Evolutionary conservation across 495 filamentous ascomycete species (phyloP).

Genomic region (Podospora pseudoanserina): DNA sequence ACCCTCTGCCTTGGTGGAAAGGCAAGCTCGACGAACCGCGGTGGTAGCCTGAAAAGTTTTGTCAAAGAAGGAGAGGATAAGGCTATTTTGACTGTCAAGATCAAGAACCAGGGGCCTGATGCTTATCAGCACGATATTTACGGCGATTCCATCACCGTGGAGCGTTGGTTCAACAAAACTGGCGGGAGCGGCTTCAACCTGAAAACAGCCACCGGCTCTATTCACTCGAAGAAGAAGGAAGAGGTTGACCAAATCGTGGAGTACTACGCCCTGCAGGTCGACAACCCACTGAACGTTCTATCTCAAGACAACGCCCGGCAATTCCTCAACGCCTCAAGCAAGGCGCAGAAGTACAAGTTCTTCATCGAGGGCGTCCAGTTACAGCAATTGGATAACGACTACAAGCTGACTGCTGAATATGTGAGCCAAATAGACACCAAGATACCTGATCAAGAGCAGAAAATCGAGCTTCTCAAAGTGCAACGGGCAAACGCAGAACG

Average conservation of each 20-base stretch:
- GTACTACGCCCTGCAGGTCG: slow-evolving; percentile 87
- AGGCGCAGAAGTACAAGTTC: slow-evolving; percentile 88
- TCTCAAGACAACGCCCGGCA: slow-evolving; percentile 94
- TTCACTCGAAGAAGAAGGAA: slow-evolving; percentile 75
- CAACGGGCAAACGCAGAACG: slow-evolving; percentile 41
- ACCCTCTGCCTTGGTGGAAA: slow-evolving; percentile 93
- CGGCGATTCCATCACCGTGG: slow-evolving; percentile 82
- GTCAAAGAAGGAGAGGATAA: slow-evolving; percentile 83
- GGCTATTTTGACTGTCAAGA: slow-evolving; percentile 58
- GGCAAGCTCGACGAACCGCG: slow-evolving; percentile 90
- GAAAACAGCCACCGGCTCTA: slow-evolving; percentile 66
- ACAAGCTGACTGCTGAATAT: slow-evolving; percentile 63
- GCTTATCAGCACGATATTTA: slow-evolving; percentile 80
- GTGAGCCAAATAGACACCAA: slow-evolving; percentile 46
- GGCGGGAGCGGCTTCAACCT: slow-evolving; percentile 82
- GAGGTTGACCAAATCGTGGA: slow-evolving; percentile 94
- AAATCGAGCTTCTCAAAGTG: slow-evolving; percentile 53
- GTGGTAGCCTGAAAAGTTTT: slow-evolving; percentile 84
- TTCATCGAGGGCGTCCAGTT: slow-evolving; percentile 95
- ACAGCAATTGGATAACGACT: slow-evolving; percentile 88
- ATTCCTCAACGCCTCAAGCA: slow-evolving; percentile 80
- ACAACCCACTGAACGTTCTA: slow-evolving; percentile 97
- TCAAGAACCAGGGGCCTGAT: slow-evolving; percentile 84
- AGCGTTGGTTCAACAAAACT: slow-evolving; percentile 78
- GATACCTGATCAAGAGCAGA: slow-evolving; percentile 54